Conservation (phyloP, 345 rosid genomes). For the Brassica rapa region DNA sequence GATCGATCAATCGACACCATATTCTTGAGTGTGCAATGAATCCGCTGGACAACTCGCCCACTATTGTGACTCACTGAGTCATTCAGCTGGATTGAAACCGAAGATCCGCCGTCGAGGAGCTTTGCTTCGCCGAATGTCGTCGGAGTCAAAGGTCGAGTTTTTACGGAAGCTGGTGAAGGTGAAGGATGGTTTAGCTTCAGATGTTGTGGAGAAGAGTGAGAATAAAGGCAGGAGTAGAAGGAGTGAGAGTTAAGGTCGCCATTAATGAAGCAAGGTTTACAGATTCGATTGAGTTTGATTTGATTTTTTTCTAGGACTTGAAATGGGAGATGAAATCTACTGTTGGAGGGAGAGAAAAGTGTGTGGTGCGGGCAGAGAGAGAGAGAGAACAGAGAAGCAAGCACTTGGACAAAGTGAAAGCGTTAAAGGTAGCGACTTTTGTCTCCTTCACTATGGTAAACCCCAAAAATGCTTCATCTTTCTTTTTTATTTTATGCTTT, state of each 20-base stretch:
- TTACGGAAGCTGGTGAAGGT: constrained; percentile 49
- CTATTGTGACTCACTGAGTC: constrained; percentile 47
- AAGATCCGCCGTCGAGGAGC: constrained; percentile 49
- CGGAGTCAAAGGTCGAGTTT: constrained; percentile 56
- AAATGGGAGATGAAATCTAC: constrained; percentile 24
- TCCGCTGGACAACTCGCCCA: constrained; percentile 50
- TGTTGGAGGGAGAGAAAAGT: constrained; percentile 35
- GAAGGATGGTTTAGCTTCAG: constrained; percentile 51
- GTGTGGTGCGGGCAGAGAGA: constrained; percentile 11
- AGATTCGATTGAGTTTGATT: constrained; percentile 36
- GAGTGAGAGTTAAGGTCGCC: constrained; percentile 45
- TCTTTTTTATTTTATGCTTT: neutral
- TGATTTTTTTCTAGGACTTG: constrained; percentile 33
- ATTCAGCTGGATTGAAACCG: constrained; percentile 62
- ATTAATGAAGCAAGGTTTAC: constrained; percentile 39
- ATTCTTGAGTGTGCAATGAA: no score
- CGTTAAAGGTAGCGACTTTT: constrained; percentile 33
- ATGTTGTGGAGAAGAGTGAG: constrained; percentile 43
- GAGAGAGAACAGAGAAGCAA: neutral
- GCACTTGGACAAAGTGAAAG: constrained; percentile 37
- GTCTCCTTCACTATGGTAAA: constrained; percentile 22
- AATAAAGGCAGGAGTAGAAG: constrained; percentile 38
- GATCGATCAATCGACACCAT: no score
- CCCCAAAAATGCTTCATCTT: constrained; percentile 22
- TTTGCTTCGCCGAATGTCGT: constrained; percentile 63